Base-by-base conservation (phyloP, 345 rosid genomes). In the Euphorbia peplus region DNA sequence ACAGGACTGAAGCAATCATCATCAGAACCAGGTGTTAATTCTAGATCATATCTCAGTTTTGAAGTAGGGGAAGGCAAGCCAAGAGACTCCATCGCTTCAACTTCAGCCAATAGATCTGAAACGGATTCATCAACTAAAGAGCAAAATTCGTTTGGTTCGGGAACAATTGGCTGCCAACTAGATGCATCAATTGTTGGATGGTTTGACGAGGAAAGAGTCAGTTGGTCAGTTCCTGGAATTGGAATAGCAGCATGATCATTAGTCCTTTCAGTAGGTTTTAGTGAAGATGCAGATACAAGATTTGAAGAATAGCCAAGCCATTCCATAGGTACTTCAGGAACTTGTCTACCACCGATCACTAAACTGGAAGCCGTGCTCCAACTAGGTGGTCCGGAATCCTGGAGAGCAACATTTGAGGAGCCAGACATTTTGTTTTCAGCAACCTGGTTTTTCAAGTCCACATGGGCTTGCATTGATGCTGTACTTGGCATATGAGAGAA, bases 81-180 rank as follows among this genome's bases (percentile, higher is more conserved):
- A 46, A 86, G 86, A 60, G 93, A 86, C 75, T 91, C 98, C 98
- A 91, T 91, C 13, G 99, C 99, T 85, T 95, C 99, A 69, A 91
- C 96, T 79, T 91, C 98, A n/a, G 99, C 99, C 83, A 95, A 78
- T 56, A 95, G 88, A 79, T 95, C 99, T 58, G 99, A 95, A 79
- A 95, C 98, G 18, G 99, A 95, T 75, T 95, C 99, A 79, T 91
- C 98, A 50, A 70, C 87, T 57, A 84, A 74, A 50, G 90, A 55
- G 63, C 71, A 68, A 66, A 80, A 88, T 51, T 88, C 97, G 50
- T 81, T 80, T 1, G 90, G 85, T 68, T 84, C 96, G 30, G 92
- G 68, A 61, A 85, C 80, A 30, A 87, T 82, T 65, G 89, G 75
- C 76, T 84, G 91, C 97, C 98, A 93, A 75, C 73, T 72, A 71